Conservation (phyloP, 768 basidiomycete genomes). For the Auricularia cornea region DNA sequence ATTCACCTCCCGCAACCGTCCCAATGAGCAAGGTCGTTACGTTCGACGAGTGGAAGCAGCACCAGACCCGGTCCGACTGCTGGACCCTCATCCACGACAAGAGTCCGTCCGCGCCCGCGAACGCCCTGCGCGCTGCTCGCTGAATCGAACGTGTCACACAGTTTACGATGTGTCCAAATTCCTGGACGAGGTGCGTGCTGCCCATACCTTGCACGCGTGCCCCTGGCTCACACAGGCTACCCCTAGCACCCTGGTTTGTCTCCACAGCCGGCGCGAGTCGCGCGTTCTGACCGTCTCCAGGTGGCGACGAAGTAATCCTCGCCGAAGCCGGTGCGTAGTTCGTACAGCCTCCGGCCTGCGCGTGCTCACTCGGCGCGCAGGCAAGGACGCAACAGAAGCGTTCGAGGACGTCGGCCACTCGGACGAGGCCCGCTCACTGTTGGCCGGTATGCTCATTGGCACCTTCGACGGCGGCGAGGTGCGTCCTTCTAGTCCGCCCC, state of each 20-base stretch:
- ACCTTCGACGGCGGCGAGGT: conserved; percentile 69
- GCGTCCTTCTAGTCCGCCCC: conserved; percentile 16
- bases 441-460: conserved; percentile 73
- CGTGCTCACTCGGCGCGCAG: conserved; percentile 32
- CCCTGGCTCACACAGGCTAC: background rate
- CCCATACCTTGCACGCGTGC: background rate
- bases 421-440: conserved; percentile 86
- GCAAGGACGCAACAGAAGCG: conserved; percentile 93
- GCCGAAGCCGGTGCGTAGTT: conserved; percentile 75
- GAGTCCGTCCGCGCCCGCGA: conserved; percentile 36
- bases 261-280: background rate
- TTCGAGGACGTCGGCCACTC: conserved; percentile 99
- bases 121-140: conserved; percentile 5
- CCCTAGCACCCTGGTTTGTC: conserved; percentile 61
- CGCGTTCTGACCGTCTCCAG: background rate
- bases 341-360: conserved; percentile 5
- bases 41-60: conserved; percentile 64
- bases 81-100: conserved; percentile 82
- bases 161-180: conserved; percentile 93
- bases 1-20: too few relatives aligned
- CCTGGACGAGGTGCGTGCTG: conserved; percentile 70
- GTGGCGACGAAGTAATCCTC: conserved; percentile 95
- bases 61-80: conserved; percentile 66
- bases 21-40: conserved; percentile 21
- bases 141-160: conserved; percentile 23